Evolutionary conservation across 2,329 filamentous ascomycete genomes (phyloP).

Genomic region (Penicillium sp.): DNA sequence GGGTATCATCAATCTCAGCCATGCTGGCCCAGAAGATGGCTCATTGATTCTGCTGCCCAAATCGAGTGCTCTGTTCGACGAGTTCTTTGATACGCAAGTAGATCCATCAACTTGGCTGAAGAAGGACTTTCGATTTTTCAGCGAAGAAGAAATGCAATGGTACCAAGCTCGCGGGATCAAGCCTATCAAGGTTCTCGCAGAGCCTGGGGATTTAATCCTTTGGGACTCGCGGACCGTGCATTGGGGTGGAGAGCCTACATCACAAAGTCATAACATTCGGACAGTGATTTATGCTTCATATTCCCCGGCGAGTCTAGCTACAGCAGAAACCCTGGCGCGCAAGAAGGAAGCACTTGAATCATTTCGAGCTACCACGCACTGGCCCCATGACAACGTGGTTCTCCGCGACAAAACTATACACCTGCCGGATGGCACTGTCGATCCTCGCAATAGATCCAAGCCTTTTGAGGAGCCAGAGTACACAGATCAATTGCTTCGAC

Average conservation of each 20-base stretch:
- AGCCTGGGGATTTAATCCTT: slow-evolving; percentile 47
- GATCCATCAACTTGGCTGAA: slow-evolving; percentile 13
- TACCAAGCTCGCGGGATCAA: slow-evolving; percentile 26
- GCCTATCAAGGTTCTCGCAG: slow-evolving; percentile 39
- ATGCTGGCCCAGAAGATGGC: slow-evolving; percentile 22
- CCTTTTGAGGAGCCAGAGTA: slow-evolving; percentile 15
- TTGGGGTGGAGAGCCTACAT: slow-evolving; percentile 22
- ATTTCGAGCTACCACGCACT: slow-evolving; percentile 18
- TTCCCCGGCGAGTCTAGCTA: slow-evolving; percentile 13
- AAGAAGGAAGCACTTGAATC: slow-evolving; percentile 17
- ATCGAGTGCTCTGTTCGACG: slow-evolving; percentile 27
- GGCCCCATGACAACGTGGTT: slow-evolving; percentile 21
- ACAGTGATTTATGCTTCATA: slow-evolving; percentile 26
- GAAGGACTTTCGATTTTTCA: slow-evolving; percentile 25
- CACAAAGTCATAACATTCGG: slow-evolving; percentile 18
- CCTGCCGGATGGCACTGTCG: slow-evolving; percentile 12
- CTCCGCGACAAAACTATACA: slow-evolving; percentile 8
- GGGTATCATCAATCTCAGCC: slow-evolving; percentile 21
- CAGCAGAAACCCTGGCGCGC: slow-evolving; percentile 4
- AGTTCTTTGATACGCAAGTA: slow-evolving; percentile 34
- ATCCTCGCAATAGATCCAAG: slow-evolving; percentile 11
- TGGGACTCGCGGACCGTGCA: slow-evolving; percentile 39
- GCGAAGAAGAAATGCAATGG: slow-evolving; percentile 30
- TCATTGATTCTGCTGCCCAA: slow-evolving; percentile 16
- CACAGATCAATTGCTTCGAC: slow-evolving; percentile 10